A percentile compares a stretch with the other conserved stretches of the same genome.
Conservation (phyloP, 345 rosid species). For the Cochlearia excelsa region DNA sequence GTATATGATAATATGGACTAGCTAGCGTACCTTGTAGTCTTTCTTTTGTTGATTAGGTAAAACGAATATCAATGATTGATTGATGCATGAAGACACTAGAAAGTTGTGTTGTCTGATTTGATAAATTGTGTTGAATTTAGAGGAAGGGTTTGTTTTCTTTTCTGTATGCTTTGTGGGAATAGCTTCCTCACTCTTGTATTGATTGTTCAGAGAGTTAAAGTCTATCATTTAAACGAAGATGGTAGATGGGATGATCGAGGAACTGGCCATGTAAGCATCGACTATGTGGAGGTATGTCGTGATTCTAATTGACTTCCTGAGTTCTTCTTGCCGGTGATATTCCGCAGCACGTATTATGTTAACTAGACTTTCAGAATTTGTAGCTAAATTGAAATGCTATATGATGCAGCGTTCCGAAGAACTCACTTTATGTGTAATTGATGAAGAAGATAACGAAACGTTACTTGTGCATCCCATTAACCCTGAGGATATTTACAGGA, state of each 20-base stretch:
- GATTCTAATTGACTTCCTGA: slow-evolving; percentile 26
- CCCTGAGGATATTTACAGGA: slow-evolving; percentile 87
- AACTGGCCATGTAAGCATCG: slow-evolving; percentile 91
- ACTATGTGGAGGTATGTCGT: slow-evolving; percentile 76
- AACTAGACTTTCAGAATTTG: neutral
- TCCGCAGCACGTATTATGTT: slow-evolving; percentile 12
- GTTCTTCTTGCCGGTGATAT: slow-evolving; percentile 23
- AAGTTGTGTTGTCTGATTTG: neutral
- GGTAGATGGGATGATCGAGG: slow-evolving; percentile 99
- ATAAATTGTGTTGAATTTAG: slow-evolving; percentile 9
- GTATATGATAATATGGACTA: neutral
- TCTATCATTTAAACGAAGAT: slow-evolving; percentile 81
- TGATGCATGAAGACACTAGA: neutral
- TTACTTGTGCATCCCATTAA: slow-evolving; percentile 84
- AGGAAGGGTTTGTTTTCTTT: slow-evolving; percentile 4
- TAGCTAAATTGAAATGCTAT: slow-evolving; percentile 26
- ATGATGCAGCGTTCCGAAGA: slow-evolving; percentile 82
- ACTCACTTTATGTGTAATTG: slow-evolving; percentile 71
- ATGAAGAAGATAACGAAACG: slow-evolving; percentile 91
- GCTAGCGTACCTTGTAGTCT: neutral
- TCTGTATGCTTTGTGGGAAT: neutral
- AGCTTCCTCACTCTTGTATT: slow-evolving; percentile 1
- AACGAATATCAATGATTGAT: slow-evolving; percentile 3
- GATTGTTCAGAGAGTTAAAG: slow-evolving; percentile 77
- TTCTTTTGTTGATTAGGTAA: neutral